phyloP scores from a whole-genome alignment of 192 early-diverging fungal species.

The Piromyces finnis region DNA sequence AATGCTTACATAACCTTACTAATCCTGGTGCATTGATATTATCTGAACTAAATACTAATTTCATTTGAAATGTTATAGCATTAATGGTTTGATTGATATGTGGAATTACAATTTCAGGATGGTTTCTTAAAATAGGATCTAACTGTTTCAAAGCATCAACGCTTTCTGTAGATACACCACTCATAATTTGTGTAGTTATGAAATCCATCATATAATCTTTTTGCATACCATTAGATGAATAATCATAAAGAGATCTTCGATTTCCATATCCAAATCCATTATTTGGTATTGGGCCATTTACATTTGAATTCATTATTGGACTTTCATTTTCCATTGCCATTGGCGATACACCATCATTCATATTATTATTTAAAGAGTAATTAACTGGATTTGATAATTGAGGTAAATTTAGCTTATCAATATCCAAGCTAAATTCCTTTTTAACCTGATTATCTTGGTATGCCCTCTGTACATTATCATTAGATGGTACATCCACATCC shows the following conservation, averaged over 20 bases:
- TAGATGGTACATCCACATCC: constrained; percentile 4
- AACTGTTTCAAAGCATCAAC: constrained; percentile 60
- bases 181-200: constrained; percentile 48
- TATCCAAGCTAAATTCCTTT: constrained; percentile 21
- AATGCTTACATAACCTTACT: constrained; percentile 56
- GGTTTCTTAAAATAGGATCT: constrained; percentile 35
- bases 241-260: not conserved
- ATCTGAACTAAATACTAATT: constrained; percentile 45
- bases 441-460: constrained; percentile 3
- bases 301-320: not conserved
- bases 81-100: constrained; percentile 47
- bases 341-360: not conserved
- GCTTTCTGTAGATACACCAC: constrained; percentile 34
- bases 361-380: not conserved
- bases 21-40: constrained; percentile 18
- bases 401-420: constrained; percentile 27
- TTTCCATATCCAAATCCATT: not conserved
- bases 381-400: constrained; percentile 6
- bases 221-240: constrained; percentile 12
- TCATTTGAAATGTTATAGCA: constrained; percentile 52
- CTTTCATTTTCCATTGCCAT: constrained; percentile 1
- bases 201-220: constrained; percentile 40
- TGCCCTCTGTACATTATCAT: constrained; percentile 3
- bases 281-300: not conserved
- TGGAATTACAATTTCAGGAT: constrained; percentile 27